These are phyloP conservation scores for Chionographis japonica DNA, from an alignment of 106 monocot genomes.

Conservation along the genomic window DNA sequence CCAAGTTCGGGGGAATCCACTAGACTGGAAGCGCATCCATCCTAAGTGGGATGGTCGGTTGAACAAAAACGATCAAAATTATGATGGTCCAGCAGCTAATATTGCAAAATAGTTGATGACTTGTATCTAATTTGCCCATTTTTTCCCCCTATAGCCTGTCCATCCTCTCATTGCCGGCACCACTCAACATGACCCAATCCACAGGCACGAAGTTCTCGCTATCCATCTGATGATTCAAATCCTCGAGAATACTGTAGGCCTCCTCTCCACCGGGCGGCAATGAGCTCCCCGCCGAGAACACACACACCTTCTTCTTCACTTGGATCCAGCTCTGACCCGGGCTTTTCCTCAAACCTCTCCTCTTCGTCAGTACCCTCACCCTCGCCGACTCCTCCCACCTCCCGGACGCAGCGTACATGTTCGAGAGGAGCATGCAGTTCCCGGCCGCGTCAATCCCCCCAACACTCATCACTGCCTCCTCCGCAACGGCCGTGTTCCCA, in stretches of 20 bases:
- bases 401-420: slow-evolving; percentile 42
- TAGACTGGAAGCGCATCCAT: too few relatives aligned
- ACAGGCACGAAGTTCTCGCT: slow-evolving; percentile 5
- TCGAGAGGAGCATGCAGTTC: slow-evolving; percentile 46
- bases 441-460: slow-evolving; percentile 31
- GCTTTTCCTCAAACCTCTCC: slow-evolving; percentile 40
- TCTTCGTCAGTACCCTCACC: slow-evolving; percentile 40
- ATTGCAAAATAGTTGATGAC: too few relatives aligned
- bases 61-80: too few relatives aligned
- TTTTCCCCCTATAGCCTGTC: too few relatives aligned
- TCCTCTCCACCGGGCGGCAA: slow-evolving; percentile 23
- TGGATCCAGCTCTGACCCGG: slow-evolving; percentile 59
- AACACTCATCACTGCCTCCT: slow-evolving; percentile 17
- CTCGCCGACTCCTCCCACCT: slow-evolving; percentile 43
- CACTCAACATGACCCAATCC: slow-evolving; percentile 6
- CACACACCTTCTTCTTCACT: slow-evolving; percentile 29
- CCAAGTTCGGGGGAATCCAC: too few relatives aligned
- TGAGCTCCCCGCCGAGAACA: slow-evolving; percentile 31
- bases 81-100: too few relatives aligned
- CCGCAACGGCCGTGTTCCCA: slow-evolving; percentile 22
- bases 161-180: too few relatives aligned
- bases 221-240: slow-evolving; percentile 37
- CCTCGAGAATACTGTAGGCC: slow-evolving; percentile 21
- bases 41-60: too few relatives aligned
- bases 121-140: too few relatives aligned